Evolutionary conservation across 352 stramenopile genomes (phyloP).

Genomic region (Phytophthora nicotianae): DNA sequence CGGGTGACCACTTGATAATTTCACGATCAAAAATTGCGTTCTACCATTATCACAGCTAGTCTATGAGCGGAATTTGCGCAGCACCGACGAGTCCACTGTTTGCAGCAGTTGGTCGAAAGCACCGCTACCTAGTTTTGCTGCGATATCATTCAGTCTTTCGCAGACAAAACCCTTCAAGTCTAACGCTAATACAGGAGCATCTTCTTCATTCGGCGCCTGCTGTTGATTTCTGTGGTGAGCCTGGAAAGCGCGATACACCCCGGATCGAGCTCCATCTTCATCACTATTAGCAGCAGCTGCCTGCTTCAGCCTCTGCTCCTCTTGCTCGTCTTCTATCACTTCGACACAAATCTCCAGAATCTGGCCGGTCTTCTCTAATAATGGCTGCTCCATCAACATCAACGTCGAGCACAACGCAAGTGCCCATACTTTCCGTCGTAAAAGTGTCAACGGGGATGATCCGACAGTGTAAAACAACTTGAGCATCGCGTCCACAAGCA

Average conservation of each 20-base stretch:
- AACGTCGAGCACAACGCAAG: slow-evolving; percentile 56
- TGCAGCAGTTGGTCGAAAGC: slow-evolving; percentile 61
- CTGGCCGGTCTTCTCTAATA: slow-evolving; percentile 67
- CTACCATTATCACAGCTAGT: not conserved
- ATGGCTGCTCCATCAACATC: slow-evolving; percentile 37
- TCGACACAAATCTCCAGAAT: slow-evolving; percentile 70
- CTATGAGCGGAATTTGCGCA: slow-evolving; percentile 61
- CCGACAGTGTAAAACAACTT: slow-evolving; percentile 76
- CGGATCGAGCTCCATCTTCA: slow-evolving; percentile 17
- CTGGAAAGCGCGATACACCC: slow-evolving; percentile 63
- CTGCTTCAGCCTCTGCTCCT: slow-evolving; percentile 35
- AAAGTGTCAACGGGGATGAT: slow-evolving; percentile 58
- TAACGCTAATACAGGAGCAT: slow-evolving; percentile 40
- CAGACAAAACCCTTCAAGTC: slow-evolving; percentile 57
- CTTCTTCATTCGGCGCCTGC: slow-evolving; percentile 31
- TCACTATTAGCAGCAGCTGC: slow-evolving; percentile 12
- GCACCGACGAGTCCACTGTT: slow-evolving; percentile 60
- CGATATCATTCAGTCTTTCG: slow-evolving; percentile 46
- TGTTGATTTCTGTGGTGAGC: slow-evolving; percentile 41
- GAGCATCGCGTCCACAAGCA: slow-evolving; percentile 67
- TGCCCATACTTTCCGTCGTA: slow-evolving; percentile 72
- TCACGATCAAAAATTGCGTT: not conserved
- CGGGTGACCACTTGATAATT: not conserved
- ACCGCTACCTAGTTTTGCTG: slow-evolving; percentile 41
- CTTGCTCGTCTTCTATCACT: slow-evolving; percentile 73